A percentile compares a stretch with the other conserved stretches of the same genome.
Evolutionary conservation across 257 asterid genomes (phyloP).

Genomic region (Primulina eburnea): DNA sequence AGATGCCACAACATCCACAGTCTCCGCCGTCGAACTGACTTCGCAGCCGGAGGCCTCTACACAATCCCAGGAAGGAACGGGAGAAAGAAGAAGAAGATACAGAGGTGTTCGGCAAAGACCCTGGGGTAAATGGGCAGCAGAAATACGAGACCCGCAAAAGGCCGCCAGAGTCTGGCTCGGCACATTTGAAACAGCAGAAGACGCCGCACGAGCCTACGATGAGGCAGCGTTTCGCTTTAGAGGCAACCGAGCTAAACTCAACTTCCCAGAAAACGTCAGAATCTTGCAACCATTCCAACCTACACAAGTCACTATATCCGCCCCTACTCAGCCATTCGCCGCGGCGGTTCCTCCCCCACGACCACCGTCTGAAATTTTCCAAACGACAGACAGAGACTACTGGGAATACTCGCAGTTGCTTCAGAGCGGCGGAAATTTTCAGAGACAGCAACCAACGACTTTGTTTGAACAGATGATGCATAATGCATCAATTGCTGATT

Average conservation of each 20-base stretch:
- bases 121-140: conserved; percentile 98
- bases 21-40: conserved; percentile 5
- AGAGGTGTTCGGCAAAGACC: conserved; percentile 95
- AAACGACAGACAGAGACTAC: conserved; percentile 45
- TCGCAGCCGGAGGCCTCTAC: conserved; percentile 29
- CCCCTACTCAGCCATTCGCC: conserved; percentile 19
- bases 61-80: conserved; percentile 34
- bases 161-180: conserved; percentile 94
- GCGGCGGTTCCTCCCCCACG: conserved; percentile 20
- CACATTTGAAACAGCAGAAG: conserved; percentile 89
- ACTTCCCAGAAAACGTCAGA: conserved; percentile 72
- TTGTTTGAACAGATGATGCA: conserved; percentile 50
- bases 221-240: conserved; percentile 85
- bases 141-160: conserved; percentile 84
- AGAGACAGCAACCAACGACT: conserved; percentile 31
- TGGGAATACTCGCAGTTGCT: conserved; percentile 70
- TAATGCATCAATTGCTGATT: conserved; percentile 44
- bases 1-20: conserved; percentile 22
- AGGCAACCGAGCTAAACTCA: conserved; percentile 84
- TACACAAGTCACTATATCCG: conserved; percentile 19
- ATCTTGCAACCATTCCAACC: conserved; percentile 38
- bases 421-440: conserved; percentile 40
- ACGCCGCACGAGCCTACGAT: conserved; percentile 89
- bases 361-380: conserved; percentile 26
- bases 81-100: conserved; percentile 60